These are phyloP conservation scores for Mentha longifolia DNA, from an alignment of 257 asterid genomes.

Conservation along the genomic window DNA sequence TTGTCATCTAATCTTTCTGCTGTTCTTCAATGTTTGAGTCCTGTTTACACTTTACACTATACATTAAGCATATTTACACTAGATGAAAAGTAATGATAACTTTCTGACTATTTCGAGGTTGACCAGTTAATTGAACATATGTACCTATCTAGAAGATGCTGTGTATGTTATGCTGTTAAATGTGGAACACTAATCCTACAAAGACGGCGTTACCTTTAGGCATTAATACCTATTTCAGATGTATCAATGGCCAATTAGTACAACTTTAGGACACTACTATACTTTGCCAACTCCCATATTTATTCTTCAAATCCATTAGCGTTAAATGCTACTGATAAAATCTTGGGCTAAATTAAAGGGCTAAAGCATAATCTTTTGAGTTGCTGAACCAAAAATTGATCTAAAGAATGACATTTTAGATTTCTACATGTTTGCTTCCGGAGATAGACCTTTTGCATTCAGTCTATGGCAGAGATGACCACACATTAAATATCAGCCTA, in stretches of 20 bases:
- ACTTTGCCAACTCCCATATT: not conserved
- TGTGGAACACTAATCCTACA: not conserved
- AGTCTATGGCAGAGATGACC: too few species aligned
- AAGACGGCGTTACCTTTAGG: not conserved
- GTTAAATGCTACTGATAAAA: too few species aligned
- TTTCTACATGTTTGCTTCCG: not conserved
- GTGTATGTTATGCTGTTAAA: slow-evolving; percentile 5
- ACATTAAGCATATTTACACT: slow-evolving; percentile 11
- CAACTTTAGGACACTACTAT: slow-evolving; percentile 13
- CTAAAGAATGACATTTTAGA: slow-evolving; percentile 1
- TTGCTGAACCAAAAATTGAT: slow-evolving; percentile 10
- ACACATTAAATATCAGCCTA: too few species aligned
- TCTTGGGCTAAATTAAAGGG: too few species aligned
- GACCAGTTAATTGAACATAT: not conserved
- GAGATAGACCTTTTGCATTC: slow-evolving; percentile 7
- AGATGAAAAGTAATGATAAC: slow-evolving; percentile 7
- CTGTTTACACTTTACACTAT: not conserved
- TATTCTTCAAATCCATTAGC: too few species aligned
- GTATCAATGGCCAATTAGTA: not conserved
- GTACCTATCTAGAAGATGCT: not conserved
- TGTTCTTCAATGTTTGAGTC: not conserved
- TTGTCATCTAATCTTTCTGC: not conserved
- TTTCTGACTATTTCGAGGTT: not conserved
- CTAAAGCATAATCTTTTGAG: not conserved
- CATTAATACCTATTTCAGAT: not conserved